Percentiles rank a stretch among this genome's conserved stretches.
These are phyloP conservation scores for Penicillium sp. DNA, from an alignment of 2,329 filamentous ascomycete genomes.

Conservation along the genomic window DNA sequence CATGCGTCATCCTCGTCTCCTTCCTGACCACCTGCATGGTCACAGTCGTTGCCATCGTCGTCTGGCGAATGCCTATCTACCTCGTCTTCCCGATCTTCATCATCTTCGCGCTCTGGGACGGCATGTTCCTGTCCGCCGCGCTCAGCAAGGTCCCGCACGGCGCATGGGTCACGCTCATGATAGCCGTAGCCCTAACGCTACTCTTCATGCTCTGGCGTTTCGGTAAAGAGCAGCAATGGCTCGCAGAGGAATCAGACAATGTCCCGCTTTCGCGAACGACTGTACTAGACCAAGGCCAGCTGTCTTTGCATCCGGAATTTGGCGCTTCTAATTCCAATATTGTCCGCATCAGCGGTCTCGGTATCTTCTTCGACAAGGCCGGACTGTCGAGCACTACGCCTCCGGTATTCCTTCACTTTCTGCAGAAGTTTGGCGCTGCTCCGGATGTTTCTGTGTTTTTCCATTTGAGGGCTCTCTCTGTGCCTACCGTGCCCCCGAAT, in stretches of 20 bases:
- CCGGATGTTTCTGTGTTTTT: slow-evolving; percentile 71
- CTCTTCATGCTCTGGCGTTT: slow-evolving; percentile 74
- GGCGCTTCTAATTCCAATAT: slow-evolving; percentile 28
- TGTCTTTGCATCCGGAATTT: slow-evolving; percentile 33
- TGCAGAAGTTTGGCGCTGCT: slow-evolving; percentile 64
- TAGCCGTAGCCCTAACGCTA: slow-evolving; percentile 59
- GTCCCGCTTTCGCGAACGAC: slow-evolving; percentile 39
- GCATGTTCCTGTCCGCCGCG: slow-evolving; percentile 65
- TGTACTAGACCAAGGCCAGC: slow-evolving; percentile 15
- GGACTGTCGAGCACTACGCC: slow-evolving; percentile 57
- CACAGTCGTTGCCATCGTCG: slow-evolving; percentile 65
- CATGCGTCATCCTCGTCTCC: slow-evolving; percentile 75
- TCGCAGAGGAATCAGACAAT: slow-evolving; percentile 62
- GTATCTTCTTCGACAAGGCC: slow-evolving; percentile 75
- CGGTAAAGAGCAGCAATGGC: slow-evolving; percentile 75
- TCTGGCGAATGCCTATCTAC: slow-evolving; percentile 62
- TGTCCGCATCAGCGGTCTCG: slow-evolving; percentile 55
- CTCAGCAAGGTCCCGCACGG: slow-evolving; percentile 70
- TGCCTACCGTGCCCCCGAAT: slow-evolving; percentile 52
- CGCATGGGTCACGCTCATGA: slow-evolving; percentile 71
- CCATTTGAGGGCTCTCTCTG: slow-evolving; percentile 62
- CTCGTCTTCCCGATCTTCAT: slow-evolving; percentile 62
- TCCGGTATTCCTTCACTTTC: slow-evolving; percentile 67
- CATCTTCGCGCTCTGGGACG: slow-evolving; percentile 63
- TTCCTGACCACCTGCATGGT: slow-evolving; percentile 76